Percentiles rank a stretch among this genome's conserved stretches.
phyloP scores from a whole-genome alignment of 441 rosid species.

The Flueggea neowawraea region DNA sequence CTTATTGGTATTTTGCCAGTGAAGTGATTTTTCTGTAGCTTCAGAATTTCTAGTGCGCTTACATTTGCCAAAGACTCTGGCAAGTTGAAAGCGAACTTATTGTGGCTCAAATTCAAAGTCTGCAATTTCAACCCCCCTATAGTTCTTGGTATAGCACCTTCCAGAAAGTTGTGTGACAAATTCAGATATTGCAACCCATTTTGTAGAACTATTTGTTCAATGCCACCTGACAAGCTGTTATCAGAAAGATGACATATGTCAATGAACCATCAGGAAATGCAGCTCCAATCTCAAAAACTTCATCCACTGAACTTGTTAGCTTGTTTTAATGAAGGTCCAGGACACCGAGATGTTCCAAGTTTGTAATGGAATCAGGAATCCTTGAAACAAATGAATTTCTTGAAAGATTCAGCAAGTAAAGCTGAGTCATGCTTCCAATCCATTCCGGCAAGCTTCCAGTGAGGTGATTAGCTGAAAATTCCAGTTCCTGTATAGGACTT shows the following conservation, averaged over 20 bases:
- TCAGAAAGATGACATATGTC: slow-evolving; percentile 40
- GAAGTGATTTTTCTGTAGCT: slow-evolving; percentile 43
- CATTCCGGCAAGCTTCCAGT: slow-evolving; percentile 39
- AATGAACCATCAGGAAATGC: slow-evolving; percentile 41
- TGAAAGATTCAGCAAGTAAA: slow-evolving; percentile 44
- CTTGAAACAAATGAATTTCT: slow-evolving; percentile 35
- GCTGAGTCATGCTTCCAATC: slow-evolving; percentile 48
- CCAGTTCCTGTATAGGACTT: slow-evolving; percentile 47
- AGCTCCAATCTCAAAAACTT: slow-evolving; percentile 31
- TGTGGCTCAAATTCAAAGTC: slow-evolving; percentile 40
- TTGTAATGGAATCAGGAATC: slow-evolving; percentile 35
- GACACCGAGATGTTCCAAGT: slow-evolving; percentile 27
- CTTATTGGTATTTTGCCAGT: slow-evolving; percentile 39
- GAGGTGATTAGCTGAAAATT: slow-evolving; percentile 41
- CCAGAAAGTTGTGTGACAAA: slow-evolving; percentile 30
- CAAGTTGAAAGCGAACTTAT: slow-evolving; percentile 27
- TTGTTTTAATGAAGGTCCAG: slow-evolving; percentile 53
- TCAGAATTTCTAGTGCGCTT: slow-evolving; percentile 36
- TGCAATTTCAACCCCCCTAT: slow-evolving; percentile 24
- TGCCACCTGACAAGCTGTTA: slow-evolving; percentile 33
- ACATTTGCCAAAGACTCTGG: slow-evolving; percentile 34
- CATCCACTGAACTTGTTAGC: slow-evolving; percentile 31
- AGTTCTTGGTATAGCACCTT: slow-evolving; percentile 25
- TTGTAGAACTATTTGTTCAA: slow-evolving; percentile 27
- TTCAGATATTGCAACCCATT: slow-evolving; percentile 28